Base-by-base conservation (phyloP, 1,284 basidiomycete genomes). In the Ganoderma meredithae region DNA sequence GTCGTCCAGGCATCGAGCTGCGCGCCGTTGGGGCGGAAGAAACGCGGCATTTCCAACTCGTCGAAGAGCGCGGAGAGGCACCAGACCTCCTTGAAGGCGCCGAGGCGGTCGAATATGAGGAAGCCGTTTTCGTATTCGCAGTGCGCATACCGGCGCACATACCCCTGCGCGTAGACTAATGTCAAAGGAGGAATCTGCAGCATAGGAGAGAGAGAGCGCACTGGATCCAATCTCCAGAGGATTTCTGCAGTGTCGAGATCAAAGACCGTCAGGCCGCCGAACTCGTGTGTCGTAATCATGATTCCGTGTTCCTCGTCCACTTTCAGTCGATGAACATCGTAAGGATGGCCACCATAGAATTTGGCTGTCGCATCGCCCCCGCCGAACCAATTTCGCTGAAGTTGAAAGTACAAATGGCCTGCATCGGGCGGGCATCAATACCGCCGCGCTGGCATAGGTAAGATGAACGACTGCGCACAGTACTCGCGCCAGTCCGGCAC, bases 51-150 rank as follows among this genome's bases (percentile, higher is more conserved):
- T 5, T 71, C 68, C 22, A 74, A 64, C 17, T 78, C 72, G 13
- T 76, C 70, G 60, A 73, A 60, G 58, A 83, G 79, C 1, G 75
- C 63, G 8, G 79, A 77, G 10, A 81, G 83, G 22, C 88, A 82
- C 93, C 93, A 94, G 17, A 94, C 86, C 76, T 94, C 92, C 70
- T 90, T 89, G 64, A 77, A 73, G 3, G 84, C 83, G 41, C 83
- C 83, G 15, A 78, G 63, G 25, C 90, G 85, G 72, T 93, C 90
- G 75, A 93, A 92, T 60, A 93, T 79, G 60, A 93, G 79, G 75
- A 85, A 93, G 9, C 92, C 92, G 43, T 85, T 80, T n/a, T 83
- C 86, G 72, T 93, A 94, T 77, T 94, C 93, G 73, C 88, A 86
- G 75, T 94, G 93, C 0, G 91, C 91, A 65, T 82, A 86, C 6